Evolutionary conservation across 106 monocot species (phyloP).

Genomic region (Hemerocallis citrina): DNA sequence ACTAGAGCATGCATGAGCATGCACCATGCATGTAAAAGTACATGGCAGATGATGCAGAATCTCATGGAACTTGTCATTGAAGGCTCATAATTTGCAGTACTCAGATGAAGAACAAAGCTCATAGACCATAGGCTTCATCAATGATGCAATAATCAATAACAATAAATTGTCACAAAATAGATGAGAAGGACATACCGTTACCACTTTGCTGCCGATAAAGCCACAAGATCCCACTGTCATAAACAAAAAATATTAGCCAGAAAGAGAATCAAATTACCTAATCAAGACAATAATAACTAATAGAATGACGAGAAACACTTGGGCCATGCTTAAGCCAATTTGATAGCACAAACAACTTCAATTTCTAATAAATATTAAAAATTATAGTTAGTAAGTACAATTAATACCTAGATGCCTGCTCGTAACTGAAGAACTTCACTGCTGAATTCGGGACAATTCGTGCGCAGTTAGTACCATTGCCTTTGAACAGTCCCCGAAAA

Average conservation of each 20-base stretch:
- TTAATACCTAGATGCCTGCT: slow-evolving; percentile 54
- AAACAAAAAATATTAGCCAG: background rate
- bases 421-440: slow-evolving; percentile 71
- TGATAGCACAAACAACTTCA: no score
- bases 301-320: no score
- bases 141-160: no score
- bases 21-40: no score
- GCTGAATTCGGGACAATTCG: slow-evolving; percentile 70
- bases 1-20: no score
- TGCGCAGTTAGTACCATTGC: slow-evolving; percentile 72
- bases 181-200: slow-evolving; percentile 18
- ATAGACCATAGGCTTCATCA: no score
- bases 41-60: no score
- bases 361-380: no score
- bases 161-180: background rate
- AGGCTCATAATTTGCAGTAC: no score
- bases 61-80: no score
- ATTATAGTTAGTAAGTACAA: background rate
- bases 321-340: no score
- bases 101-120: no score
- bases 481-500: slow-evolving; percentile 58
- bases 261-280: background rate
- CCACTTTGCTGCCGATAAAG: slow-evolving; percentile 27
- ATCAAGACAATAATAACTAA: background rate
- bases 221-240: slow-evolving; percentile 37